These are phyloP conservation scores for Ophiocordyceps camponoti-saundersi DNA, from an alignment of 2,329 filamentous ascomycete species.

Conservation along the genomic window DNA sequence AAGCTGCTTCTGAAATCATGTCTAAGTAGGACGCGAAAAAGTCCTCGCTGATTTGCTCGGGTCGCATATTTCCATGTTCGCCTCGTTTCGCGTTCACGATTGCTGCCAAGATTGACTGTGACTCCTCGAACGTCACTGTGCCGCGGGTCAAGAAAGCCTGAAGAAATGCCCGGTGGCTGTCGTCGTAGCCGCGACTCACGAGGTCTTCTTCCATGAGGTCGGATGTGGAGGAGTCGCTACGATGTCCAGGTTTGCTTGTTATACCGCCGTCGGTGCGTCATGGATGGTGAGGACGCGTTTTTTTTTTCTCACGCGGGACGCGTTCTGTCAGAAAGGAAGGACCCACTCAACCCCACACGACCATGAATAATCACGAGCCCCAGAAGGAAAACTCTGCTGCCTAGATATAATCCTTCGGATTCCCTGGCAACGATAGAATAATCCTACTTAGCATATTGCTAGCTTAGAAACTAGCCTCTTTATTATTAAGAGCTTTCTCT, in stretches of 20 bases:
- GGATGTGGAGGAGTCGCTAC: neutral
- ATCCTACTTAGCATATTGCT: too few species aligned
- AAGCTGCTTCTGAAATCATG: slow-evolving; percentile 54
- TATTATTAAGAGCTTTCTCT: too few species aligned
- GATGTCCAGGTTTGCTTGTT: neutral
- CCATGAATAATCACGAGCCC: too few species aligned
- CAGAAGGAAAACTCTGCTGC: too few species aligned
- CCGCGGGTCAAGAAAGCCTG: slow-evolving; percentile 74
- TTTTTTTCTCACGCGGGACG: too few species aligned
- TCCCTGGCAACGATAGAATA: too few species aligned
- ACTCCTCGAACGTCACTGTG: slow-evolving; percentile 58
- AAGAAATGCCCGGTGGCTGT: slow-evolving; percentile 74
- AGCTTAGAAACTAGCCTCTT: too few species aligned
- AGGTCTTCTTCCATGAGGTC: slow-evolving; percentile 8
- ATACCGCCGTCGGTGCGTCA: neutral
- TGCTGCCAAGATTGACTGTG: slow-evolving; percentile 55
- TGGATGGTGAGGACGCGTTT: neutral
- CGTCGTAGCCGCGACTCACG: slow-evolving; percentile 22
- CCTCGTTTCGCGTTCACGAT: slow-evolving; percentile 45
- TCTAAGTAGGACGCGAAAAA: slow-evolving; percentile 54
- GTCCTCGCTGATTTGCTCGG: slow-evolving; percentile 49
- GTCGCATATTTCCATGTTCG: slow-evolving; percentile 21
- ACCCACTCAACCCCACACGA: too few species aligned
- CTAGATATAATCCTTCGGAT: too few species aligned
- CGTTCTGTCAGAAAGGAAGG: too few species aligned